Conservation (phyloP, 164 flowering plant genomes). For the Paratinospora sagittata region DNA sequence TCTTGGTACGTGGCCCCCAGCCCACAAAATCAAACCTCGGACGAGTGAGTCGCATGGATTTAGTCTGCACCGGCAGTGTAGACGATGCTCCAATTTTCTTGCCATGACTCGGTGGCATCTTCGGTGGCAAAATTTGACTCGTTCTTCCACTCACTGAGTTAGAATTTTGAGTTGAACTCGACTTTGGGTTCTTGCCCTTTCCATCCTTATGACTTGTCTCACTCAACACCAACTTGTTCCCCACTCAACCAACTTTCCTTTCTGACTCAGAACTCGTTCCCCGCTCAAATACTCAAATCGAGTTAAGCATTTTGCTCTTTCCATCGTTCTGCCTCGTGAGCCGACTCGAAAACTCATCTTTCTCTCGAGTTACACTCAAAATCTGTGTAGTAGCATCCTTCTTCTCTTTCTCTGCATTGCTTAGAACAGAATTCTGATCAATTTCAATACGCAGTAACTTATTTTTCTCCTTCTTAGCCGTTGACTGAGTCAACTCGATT, state of each 20-base stretch:
- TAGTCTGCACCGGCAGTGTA: no score
- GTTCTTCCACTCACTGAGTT: not conserved
- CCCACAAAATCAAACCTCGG: not conserved
- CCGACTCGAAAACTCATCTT: not conserved
- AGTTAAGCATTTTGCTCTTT: not conserved
- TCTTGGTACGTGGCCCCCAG: not conserved
- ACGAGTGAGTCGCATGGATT: not conserved
- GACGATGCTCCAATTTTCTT: no score
- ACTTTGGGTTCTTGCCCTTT: not conserved
- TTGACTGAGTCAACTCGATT: slow-evolving; percentile 5
- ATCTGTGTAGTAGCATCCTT: no score
- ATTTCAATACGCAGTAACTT: no score
- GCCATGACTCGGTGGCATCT: no score
- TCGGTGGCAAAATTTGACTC: no score
- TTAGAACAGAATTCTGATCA: no score
- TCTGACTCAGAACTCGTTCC: not conserved
- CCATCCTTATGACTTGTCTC: not conserved
- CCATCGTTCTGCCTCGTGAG: no score
- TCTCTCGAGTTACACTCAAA: not conserved
- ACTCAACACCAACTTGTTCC: not conserved
- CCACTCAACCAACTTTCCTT: not conserved
- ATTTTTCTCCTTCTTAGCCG: no score
- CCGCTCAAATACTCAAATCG: no score
- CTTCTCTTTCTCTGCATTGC: no score
- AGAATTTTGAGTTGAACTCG: not conserved